Base-by-base conservation (phyloP, 1,139 yeast species). In the Lodderomyces margitis region DNA sequence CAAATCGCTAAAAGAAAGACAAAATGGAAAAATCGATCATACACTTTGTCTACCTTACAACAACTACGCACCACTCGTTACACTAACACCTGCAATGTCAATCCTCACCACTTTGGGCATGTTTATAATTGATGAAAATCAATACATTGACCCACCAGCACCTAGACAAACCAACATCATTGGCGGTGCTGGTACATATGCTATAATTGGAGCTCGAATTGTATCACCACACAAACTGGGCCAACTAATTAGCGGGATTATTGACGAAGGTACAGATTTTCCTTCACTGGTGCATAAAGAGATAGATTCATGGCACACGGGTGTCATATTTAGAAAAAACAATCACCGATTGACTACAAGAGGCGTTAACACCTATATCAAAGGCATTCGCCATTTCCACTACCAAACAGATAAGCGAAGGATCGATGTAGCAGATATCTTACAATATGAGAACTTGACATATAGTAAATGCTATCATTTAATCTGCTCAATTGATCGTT, bases 111-210 rank as follows among this genome's bases (percentile, higher is more conserved):
- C 94, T 1, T 67, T 87, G 62, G 98, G 97, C 38, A 84, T 91
- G 89, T 85, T 88, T 61, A 88, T 91, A 53, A 75, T 91, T n/a
- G 98, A 91, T 59, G 96, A 87, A 49, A 87, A 89, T 52, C 81
- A 78, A 43, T 82, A 78, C 53, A 71, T 76, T 0, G 57, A 62
- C 5, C 56, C 71, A 37, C 62, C 68, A 17, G 64, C 72, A 5
- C 58, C 62, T 2, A 54, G 77, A 0, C 76, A 78, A 21, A 57
- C 61, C 39, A 66, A 87, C 55, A 70, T 89, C 7, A 70, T 87
- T 34, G 98, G 97, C 0, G 98, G 98, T 0, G 98, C 91, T 1
- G 97, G 96, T 0, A 78, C 92, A 0, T 91, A 78, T 58, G 89
- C 91, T 1, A 78, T 82, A 1, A 68, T 84, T n/a, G 96, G 96